phyloP scores from a whole-genome alignment of 331 rosid genomes.

The Saraca asoca region DNA sequence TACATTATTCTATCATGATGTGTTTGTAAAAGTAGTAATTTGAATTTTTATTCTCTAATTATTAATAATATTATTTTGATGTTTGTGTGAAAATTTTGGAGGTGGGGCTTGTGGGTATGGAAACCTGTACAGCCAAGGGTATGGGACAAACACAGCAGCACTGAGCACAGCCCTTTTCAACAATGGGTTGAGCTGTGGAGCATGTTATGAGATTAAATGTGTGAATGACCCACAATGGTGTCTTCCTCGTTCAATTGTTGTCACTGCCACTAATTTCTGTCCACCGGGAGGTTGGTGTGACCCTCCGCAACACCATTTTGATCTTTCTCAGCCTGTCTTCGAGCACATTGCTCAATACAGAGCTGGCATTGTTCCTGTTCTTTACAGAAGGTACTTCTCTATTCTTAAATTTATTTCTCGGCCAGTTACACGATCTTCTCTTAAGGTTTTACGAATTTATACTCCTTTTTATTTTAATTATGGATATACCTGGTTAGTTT shows the following conservation, averaged over 20 bases:
- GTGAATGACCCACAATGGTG: slow-evolving; percentile 86
- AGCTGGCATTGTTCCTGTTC: slow-evolving; percentile 83
- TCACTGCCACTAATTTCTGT: slow-evolving; percentile 92
- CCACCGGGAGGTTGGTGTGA: slow-evolving; percentile 98
- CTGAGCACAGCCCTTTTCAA: slow-evolving; percentile 81
- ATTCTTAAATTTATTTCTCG: too few relatives aligned
- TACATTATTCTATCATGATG: too few relatives aligned
- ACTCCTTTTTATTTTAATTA: too few relatives aligned
- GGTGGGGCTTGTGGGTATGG: slow-evolving; percentile 99
- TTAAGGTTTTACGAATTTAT: too few relatives aligned
- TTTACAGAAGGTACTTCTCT: slow-evolving; percentile 59
- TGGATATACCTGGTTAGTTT: too few relatives aligned
- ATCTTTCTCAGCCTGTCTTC: slow-evolving; percentile 84
- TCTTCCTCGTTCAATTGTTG: slow-evolving; percentile 60
- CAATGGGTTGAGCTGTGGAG: slow-evolving; percentile 87
- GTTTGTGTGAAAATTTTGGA: slow-evolving; percentile 18
- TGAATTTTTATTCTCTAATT: background rate
- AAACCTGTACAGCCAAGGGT: slow-evolving; percentile 81
- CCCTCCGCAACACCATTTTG: slow-evolving; percentile 86
- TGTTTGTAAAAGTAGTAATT: background rate
- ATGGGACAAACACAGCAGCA: slow-evolving; percentile 89
- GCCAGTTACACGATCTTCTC: too few relatives aligned
- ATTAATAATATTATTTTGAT: too few relatives aligned
- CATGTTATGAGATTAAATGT: slow-evolving; percentile 76
- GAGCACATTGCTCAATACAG: slow-evolving; percentile 76